Evolutionary conservation across 345 rosid genomes (phyloP).

Genomic region (Rhodomyrtus tomentosa): DNA sequence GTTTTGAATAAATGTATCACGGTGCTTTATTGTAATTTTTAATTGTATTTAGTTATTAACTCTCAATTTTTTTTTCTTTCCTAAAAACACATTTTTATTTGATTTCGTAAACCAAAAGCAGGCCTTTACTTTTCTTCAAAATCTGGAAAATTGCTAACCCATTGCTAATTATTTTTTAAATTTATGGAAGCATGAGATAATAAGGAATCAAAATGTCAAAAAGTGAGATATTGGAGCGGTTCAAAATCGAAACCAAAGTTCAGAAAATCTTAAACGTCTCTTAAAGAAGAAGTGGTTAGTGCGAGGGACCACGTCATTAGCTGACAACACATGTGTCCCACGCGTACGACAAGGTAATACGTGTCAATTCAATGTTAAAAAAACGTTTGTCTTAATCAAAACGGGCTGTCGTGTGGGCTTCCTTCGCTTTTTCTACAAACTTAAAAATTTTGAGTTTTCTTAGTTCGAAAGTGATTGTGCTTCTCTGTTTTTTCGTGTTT

Average conservation of each 20-base stretch:
- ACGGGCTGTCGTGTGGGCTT: background rate
- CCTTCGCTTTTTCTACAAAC: background rate
- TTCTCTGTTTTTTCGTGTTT: background rate
- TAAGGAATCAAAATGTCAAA: background rate
- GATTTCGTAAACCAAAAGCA: background rate
- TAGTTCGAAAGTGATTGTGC: background rate
- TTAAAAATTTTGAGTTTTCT: background rate
- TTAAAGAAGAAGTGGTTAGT: background rate
- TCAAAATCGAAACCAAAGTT: no score
- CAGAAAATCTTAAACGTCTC: background rate
- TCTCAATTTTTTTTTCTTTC: background rate
- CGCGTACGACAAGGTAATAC: background rate
- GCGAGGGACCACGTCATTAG: background rate
- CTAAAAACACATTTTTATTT: background rate
- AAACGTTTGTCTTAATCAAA: fast-evolving
- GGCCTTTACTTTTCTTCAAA: background rate
- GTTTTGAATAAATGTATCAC: fast-evolving
- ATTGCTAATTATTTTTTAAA: no score
- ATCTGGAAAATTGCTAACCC: background rate
- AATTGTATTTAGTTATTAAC: no score
- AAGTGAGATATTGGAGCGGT: background rate
- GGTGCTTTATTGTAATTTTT: fast-evolving
- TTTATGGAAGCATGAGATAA: background rate
- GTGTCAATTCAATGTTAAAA: background rate
- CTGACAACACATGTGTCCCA: background rate